Evolutionary conservation across 2,329 filamentous ascomycete genomes (phyloP).

Genomic region (Tolypocladium guangdongense): DNA sequence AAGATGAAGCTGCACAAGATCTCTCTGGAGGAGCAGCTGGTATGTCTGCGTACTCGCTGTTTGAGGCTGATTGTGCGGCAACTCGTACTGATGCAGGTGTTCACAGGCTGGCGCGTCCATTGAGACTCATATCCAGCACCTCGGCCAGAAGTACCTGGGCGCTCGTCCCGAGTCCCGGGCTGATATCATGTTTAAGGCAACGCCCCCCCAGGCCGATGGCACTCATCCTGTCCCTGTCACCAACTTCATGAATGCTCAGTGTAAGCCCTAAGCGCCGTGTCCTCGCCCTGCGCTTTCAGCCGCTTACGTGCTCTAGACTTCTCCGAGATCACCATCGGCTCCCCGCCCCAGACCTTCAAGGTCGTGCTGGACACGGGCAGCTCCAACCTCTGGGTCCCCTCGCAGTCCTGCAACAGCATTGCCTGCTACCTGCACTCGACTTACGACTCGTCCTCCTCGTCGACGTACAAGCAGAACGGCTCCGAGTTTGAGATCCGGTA

Average conservation of each 20-base stretch:
- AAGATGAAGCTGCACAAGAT: constrained; percentile 98
- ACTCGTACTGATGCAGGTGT: constrained; percentile 2
- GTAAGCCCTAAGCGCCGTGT: constrained; percentile 42
- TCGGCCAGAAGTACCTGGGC: constrained; percentile 96
- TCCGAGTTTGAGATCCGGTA: constrained; percentile 87
- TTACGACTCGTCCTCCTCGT: constrained; percentile 86
- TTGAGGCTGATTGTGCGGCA: constrained; percentile 3
- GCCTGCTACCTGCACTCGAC: constrained; percentile 96
- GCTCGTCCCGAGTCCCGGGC: constrained; percentile 53
- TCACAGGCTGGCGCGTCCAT: constrained; percentile 66
- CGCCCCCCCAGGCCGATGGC: constrained; percentile 51
- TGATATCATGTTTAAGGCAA: constrained; percentile 71
- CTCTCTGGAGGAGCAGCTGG: constrained; percentile 82
- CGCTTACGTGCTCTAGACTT: constrained; percentile 53
- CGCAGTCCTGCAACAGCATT: constrained; percentile 80
- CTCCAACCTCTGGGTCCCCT: constrained; percentile 98
- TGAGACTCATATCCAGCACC: constrained; percentile 66
- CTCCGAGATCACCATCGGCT: constrained; percentile 89
- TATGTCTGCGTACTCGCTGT: constrained; percentile 34
- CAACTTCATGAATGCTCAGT: constrained; percentile 99
- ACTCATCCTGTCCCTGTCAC: constrained; percentile 78
- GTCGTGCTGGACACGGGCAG: constrained; percentile 96
- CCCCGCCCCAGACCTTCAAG: constrained; percentile 91
- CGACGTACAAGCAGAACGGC: constrained; percentile 89
- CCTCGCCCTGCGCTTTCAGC: not conserved